Percentiles rank a stretch among this genome's conserved stretches.
Evolutionary conservation across 306 rosid species (phyloP).

Genomic region (Lupinus albus): DNA sequence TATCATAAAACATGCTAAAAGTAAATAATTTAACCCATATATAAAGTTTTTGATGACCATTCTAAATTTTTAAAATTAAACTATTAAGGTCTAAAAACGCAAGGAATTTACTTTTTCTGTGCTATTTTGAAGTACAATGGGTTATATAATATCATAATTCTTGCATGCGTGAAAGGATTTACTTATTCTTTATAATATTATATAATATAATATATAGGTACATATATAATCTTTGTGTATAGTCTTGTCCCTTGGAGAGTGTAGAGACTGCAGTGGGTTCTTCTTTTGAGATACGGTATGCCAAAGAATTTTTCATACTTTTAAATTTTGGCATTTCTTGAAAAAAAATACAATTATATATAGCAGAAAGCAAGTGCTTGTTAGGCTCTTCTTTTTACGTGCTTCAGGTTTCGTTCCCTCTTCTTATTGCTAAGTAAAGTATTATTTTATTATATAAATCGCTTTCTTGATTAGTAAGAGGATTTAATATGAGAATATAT

Average conservation of each 20-base stretch:
- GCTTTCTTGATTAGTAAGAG: no score
- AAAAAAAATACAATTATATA: constrained; percentile 17
- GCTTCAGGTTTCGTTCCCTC: constrained; percentile 27
- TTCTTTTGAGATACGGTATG: constrained; percentile 61
- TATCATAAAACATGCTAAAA: no score
- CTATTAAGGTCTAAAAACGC: no score
- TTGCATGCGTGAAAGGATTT: constrained; percentile 58
- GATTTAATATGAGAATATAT: no score
- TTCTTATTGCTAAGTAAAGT: no score
- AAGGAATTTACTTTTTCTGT: no score
- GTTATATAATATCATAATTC: constrained; percentile 29
- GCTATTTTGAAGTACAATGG: constrained; percentile 19
- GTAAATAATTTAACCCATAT: no score
- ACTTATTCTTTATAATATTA: constrained; percentile 9
- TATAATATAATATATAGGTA: neutral
- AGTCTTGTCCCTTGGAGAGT: constrained; percentile 41
- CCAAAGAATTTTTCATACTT: neutral
- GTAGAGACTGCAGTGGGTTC: constrained; percentile 59
- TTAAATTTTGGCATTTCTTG: no score
- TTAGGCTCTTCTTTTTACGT: constrained; percentile 55
- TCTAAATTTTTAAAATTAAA: no score
- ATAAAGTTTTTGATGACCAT: no score
- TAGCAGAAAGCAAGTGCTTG: constrained; percentile 22
- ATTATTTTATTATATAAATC: no score
- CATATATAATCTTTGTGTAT: constrained; percentile 23